Evolutionary conservation across 2,329 filamentous ascomycete genomes (phyloP), one percentile per base, ranked within the genome.

Genomic region (Lojkania enalia): DNA sequence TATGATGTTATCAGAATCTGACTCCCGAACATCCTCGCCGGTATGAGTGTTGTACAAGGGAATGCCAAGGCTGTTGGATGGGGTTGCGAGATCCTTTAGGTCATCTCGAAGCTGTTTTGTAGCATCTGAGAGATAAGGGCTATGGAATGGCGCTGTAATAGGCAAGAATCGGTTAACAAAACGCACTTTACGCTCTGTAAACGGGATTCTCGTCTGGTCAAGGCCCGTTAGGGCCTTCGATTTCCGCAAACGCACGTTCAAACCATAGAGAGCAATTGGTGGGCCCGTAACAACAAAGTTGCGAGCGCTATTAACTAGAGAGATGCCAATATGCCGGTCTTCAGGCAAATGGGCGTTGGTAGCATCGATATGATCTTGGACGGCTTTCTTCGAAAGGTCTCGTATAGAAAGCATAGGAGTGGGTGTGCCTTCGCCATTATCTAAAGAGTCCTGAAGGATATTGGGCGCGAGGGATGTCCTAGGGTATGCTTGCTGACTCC

Each of bases 331-430:
- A 68, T 97, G 94, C 46, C 91, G 85, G 61, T 96, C 91, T 54
- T 87, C 76, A 0, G 94, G 94, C 45, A 99, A 81, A 75, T 99
- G 95, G 69, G 96, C 86, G 72, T 99, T 99, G 55, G 94, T 99
- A 12, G 87, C 88, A 73, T 97, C 87, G 58, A 99, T 95, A 74
- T 97, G 92, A 71, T 92, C 90, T 73, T 99, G 91, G 11, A 99
- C 89, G 57, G 95, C 88, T 32, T 85, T 81, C 62, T 87, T 83
- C 0, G 92, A 87, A 20, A 99, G 82, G 66, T 99, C 94, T 38
- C 94, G 89, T 56, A 99, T 95, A 63, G 94, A 97, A 56, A 99
- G 77, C 94, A 99, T 99, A 31, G 94, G 95, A 1, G 94, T 97
- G 1, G 95, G 94, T 4, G 81, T 82, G n/a, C 95, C 95, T 74